Base-by-base conservation (phyloP, 2,329 filamentous ascomycete genomes). In the Trichoderma polysporum region DNA sequence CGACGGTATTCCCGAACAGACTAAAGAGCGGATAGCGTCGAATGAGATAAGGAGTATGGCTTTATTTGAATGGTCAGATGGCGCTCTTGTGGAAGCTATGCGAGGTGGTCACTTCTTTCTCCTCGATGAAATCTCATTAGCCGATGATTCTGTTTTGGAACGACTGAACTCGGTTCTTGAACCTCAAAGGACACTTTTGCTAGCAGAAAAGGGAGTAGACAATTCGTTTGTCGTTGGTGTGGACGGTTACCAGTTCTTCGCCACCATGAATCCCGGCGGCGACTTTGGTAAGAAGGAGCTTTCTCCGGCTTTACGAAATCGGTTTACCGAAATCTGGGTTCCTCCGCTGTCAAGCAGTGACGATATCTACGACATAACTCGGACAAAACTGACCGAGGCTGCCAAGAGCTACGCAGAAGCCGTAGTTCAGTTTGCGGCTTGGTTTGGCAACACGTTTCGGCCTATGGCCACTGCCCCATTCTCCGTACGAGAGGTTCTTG, bases 291-390 rank as follows among this genome's bases (percentile, higher is more conserved):
- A 99, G 81, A 93, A 94, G 72, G 95, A 99, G 77, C 85, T 99
- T 13, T 99, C 95, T 1, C 95, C 95, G 3, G 96, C 95, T 15
- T 82, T 99, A 68, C 87, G 95, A 53, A 99, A 99, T 76, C 91
- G 95, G 68, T 97, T 99, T 76, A 99, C 95, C 0, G 95, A 99
- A 78, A 97, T 99, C 9, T 99, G 95, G 95, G 95, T 98, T 0
- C 93, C 95, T 1, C 87, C 94, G 1, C 81, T 98, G 67, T 93
- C 93, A 1, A 91, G 94, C 68, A 86, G 88, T 60, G 89, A 93
- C 33, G 96, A 99, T 75, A 90, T 98, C 37, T 80, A 93, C 22
- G 91, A 96, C 50, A 99, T 99, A 71, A 88, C 98, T 17, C 82
- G 85, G 60, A 88, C 89, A 13, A 97, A 97, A 76, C 83, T 99